Evolutionary conservation across 768 basidiomycete genomes (phyloP), one percentile per base, ranked within the genome.

Genomic region (Tricholoma hemisulphureum): DNA sequence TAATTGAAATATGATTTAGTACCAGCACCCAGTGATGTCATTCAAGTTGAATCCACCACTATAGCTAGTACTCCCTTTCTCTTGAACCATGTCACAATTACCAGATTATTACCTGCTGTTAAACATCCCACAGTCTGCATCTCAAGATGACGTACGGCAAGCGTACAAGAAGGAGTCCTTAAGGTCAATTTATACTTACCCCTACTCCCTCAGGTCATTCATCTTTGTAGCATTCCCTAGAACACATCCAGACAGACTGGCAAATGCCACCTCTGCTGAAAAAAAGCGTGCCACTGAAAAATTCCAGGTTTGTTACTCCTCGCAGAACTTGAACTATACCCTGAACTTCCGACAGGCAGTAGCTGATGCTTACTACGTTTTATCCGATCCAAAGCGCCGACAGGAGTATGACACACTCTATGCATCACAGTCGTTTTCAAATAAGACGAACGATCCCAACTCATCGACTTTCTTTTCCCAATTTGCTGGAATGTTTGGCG

Each of bases 321-420:
- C 29, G 23, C 29, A 50, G 10, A 43, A 45, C 5, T 52, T 29
- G 26, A 32, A 14, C 46, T 54, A 48, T 51, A 26, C n/a, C 34
- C 60, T 29, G 60, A 35, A 16, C 26, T 50, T 26, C 4, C 39
- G 26, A 1, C 67, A 89, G 89, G 85, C 89, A 7, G 87, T 97
- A 61, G 93, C 95, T 53, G 95, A 97, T 71, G 94, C 94, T 16
- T 96, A 96, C 74, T 97, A 92, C 69, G 90, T 95, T 24, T 83
- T 98, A 34, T 93, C 91, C 2, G 93, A 97, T 71, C 72, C 86
- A 4, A 78, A 80, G 41, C 80, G 89, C 57, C 82, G 88, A 57
- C 77, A 71, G 65, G 89, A 93, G 71, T 93, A 93, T 61, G 91
- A 93, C 62, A 61, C 62, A 0, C 72, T 92, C 0, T 88, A 88